Percentiles rank a stretch among this genome's conserved stretches.
phyloP scores from a whole-genome alignment of 345 rosid species.

The Salix exigua region DNA sequence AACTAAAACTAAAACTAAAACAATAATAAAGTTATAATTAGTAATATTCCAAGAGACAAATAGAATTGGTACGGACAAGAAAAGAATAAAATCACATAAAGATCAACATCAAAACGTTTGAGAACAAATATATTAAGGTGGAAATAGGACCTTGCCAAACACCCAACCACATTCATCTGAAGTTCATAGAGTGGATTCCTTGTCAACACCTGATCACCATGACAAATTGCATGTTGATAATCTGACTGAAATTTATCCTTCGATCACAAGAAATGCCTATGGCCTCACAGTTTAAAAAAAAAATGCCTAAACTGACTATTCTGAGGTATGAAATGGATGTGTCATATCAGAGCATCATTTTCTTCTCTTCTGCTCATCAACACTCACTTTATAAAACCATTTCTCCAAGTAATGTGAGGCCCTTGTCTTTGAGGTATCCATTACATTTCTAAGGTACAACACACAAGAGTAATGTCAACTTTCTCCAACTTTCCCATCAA shows the following conservation, averaged over 20 bases:
- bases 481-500: not conserved
- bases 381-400: not conserved
- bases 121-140: not conserved
- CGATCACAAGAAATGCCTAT: not conserved
- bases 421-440: not conserved
- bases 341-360: not conserved
- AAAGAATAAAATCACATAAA: not conserved
- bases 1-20: not conserved
- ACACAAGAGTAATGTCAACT: not conserved
- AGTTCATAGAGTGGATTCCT: not conserved
- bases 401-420: not conserved
- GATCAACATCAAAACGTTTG: not conserved
- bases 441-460: not conserved
- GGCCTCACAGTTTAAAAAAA: not conserved
- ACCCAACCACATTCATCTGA: not conserved
- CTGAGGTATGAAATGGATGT: not conserved
- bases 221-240: not conserved
- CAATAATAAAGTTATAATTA: not conserved
- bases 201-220: not conserved
- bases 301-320: not conserved
- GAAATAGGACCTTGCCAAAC: not conserved
- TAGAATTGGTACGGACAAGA: not conserved
- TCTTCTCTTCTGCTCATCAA: not conserved
- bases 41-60: not conserved
- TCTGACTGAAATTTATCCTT: not conserved